These are phyloP conservation scores for Sarcocystis neurona DNA, from an alignment of 169 alveolate genomes.

Conservation along the genomic window DNA sequence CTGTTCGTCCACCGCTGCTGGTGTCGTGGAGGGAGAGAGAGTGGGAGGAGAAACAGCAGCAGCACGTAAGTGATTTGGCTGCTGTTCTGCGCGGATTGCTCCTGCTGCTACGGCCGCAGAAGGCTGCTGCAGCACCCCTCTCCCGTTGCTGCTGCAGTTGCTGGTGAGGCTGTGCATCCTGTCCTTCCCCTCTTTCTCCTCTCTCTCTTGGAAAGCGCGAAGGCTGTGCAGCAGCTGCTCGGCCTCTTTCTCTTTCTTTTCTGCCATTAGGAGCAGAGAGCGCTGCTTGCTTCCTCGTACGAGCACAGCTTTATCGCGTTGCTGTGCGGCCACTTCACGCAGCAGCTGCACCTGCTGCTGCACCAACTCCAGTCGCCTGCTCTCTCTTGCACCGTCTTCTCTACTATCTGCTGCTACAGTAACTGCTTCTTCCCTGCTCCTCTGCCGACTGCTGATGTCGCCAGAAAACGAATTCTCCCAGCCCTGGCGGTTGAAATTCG, in stretches of 20 bases:
- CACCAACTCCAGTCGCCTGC: background rate
- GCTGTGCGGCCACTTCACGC: conserved; percentile 47
- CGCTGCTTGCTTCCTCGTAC: conserved; percentile 51
- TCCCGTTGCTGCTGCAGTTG: background rate
- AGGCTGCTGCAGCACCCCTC: background rate
- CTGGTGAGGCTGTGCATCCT: background rate
- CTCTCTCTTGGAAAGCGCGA: too few species aligned
- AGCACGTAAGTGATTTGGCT: background rate
- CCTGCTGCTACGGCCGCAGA: background rate
- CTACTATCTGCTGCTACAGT: background rate
- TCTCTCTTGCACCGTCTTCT: background rate
- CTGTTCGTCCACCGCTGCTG: background rate
- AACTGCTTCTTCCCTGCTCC: background rate
- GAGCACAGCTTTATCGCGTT: conserved; percentile 31
- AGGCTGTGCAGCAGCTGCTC: background rate
- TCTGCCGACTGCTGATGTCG: too few species aligned
- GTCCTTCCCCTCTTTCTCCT: background rate
- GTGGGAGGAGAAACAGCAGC: background rate
- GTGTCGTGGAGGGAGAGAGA: background rate
- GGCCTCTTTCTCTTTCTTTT: conserved; percentile 28
- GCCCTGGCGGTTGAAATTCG: too few species aligned
- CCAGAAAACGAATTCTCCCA: too few species aligned
- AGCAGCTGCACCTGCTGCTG: background rate
- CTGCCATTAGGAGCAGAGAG: conserved; percentile 40
- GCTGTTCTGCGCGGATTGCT: background rate